phyloP scores from a whole-genome alignment of 495 filamentous ascomycete genomes.

The Aeminium ludgeri region DNA sequence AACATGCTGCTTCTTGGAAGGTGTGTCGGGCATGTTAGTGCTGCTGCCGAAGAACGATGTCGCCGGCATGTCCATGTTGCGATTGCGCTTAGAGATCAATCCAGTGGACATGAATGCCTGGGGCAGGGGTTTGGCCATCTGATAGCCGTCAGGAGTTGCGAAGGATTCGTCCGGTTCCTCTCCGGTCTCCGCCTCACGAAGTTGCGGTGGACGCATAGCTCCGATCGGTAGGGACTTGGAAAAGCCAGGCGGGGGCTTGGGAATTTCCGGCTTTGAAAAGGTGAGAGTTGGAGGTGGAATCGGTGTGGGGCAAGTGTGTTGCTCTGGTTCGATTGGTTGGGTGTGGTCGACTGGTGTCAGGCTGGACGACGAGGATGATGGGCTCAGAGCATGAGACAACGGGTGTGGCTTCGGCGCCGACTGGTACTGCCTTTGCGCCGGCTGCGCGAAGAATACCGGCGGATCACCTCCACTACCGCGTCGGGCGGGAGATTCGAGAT shows the following conservation, averaged over 20 bases:
- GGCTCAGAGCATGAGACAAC: constrained; percentile 65
- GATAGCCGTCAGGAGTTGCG: constrained; percentile 71
- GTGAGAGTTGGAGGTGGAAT: neutral
- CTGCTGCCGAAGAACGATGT: constrained; percentile 27
- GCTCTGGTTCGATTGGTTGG: constrained; percentile 36
- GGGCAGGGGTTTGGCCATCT: constrained; percentile 63
- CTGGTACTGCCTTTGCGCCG: constrained; percentile 19
- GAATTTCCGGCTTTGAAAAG: constrained; percentile 24
- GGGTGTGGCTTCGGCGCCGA: constrained; percentile 52
- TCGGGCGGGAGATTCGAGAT: constrained; percentile 32
- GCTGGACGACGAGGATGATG: constrained; percentile 68
- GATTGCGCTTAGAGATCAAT: constrained; percentile 69
- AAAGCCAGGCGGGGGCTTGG: constrained; percentile 45
- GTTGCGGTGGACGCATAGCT: constrained; percentile 25
- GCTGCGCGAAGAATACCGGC: constrained; percentile 7
- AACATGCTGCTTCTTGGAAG: constrained; percentile 71
- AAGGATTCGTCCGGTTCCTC: constrained; percentile 36
- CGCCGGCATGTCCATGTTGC: constrained; percentile 37
- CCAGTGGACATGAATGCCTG: constrained; percentile 89
- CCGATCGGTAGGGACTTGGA: constrained; percentile 65
- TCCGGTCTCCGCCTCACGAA: neutral
- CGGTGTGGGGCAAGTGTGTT: constrained; percentile 1
- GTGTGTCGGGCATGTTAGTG: constrained; percentile 71
- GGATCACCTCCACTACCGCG: constrained; percentile 14
- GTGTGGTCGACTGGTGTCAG: constrained; percentile 58